Percentiles rank a stretch among this genome's conserved stretches.
Evolutionary conservation across 768 basidiomycete genomes (phyloP).

Genomic region (Hygrophoropsis aurantiaca): DNA sequence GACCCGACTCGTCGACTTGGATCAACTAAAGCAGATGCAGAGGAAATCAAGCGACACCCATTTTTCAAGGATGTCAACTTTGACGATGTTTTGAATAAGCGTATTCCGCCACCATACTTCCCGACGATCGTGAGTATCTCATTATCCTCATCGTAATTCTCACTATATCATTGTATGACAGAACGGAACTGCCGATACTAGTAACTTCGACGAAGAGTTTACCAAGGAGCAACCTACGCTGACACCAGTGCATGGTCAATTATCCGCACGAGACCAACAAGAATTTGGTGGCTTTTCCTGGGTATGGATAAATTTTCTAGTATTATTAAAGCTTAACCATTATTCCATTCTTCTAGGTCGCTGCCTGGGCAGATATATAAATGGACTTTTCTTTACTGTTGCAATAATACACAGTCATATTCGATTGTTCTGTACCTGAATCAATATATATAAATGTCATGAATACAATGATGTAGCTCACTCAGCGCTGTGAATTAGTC

Average conservation of each 20-base stretch:
- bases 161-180: constrained; percentile 26
- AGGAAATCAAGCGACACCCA: constrained; percentile 94
- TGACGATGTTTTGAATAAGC: constrained; percentile 96
- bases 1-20: constrained; percentile 91
- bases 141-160: neutral
- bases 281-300: constrained; percentile 98
- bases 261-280: constrained; percentile 86
- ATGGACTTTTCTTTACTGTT: constrained; percentile 29
- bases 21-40: constrained; percentile 88
- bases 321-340: neutral
- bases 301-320: constrained; percentile 42
- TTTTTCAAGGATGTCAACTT: constrained; percentile 99
- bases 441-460: constrained; percentile 29
- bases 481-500: constrained; percentile 23
- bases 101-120: constrained; percentile 96
- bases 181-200: constrained; percentile 85
- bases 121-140: constrained; percentile 80
- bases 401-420: constrained; percentile 31
- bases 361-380: constrained; percentile 61
- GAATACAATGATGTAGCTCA: constrained; percentile 18
- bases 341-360: constrained; percentile 23
- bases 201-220: constrained; percentile 97
- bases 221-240: constrained; percentile 95
- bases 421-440: constrained; percentile 36
- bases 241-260: constrained; percentile 94